A percentile compares a stretch with the other conserved stretches of the same genome.
phyloP scores from a whole-genome alignment of 306 rosid genomes.

The Fragaria nilgerrensis region DNA sequence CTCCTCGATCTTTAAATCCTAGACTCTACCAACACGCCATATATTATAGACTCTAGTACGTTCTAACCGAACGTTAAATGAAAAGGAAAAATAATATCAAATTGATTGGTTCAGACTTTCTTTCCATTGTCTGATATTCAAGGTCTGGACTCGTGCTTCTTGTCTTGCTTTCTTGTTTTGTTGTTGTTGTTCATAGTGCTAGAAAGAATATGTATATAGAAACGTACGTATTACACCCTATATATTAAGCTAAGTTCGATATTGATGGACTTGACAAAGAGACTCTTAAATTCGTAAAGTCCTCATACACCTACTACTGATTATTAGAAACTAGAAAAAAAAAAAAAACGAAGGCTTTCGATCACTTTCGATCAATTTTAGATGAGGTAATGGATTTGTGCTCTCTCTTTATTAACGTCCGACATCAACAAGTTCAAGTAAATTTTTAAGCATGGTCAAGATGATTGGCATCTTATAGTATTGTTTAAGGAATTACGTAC shows the following conservation, averaged over 20 bases:
- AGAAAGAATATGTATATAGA: background rate
- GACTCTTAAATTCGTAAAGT: background rate
- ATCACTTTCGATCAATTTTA: background rate
- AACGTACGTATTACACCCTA: background rate
- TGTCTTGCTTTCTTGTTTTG: background rate
- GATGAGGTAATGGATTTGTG: background rate
- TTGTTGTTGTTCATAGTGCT: background rate
- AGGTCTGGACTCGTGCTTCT: background rate
- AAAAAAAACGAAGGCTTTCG: conserved; percentile 5
- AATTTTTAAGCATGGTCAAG: background rate
- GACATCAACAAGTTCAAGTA: background rate
- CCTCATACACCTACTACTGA: background rate
- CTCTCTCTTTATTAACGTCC: background rate
- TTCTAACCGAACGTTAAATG: background rate
- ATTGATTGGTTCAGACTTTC: background rate
- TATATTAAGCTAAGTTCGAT: background rate
- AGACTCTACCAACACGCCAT: no score
- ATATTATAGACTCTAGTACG: no score
- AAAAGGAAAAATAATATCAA: background rate
- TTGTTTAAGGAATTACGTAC: background rate
- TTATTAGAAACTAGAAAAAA: background rate
- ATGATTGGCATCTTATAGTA: background rate
- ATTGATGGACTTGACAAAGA: background rate
- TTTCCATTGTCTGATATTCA: background rate
- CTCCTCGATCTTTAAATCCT: no score